Base-by-base conservation (phyloP, 228 moss, liverwort and hornwort species). In the Sphagnum fallax region DNA sequence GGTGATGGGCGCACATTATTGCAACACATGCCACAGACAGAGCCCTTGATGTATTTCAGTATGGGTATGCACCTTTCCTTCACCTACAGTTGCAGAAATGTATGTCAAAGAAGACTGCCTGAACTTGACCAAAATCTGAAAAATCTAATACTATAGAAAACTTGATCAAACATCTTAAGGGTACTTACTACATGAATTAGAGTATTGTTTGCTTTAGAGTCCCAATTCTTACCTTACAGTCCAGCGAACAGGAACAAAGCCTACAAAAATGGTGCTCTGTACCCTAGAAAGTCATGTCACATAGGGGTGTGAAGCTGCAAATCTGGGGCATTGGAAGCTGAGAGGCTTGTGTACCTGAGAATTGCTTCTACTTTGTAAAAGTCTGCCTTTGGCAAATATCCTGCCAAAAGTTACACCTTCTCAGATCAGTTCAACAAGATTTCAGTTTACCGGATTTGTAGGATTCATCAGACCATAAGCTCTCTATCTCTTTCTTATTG, bases 361-460 rank as follows among this genome's bases (percentile, higher is more conserved):
- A 95, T 53, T 60, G 92, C 92, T 77, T 95, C 95, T 47, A 95
- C 82, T 75, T 95, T 95, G 78, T 89, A 95, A 12, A 95, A 95
- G n/a, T 90, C 95, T 63, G 87, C 63, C 8, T 49, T 65, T 6
- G 88, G 90, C 11, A 80, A 64, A 63, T 88, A 91, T 0, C 64
- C 90, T 78, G 78, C 75, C 58, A 62, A 32, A 65, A 62, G 64
- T 49, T 57, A 68, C 55, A 55, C 12, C 55, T 8, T 55, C 55
- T 55, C 9, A 55, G 55, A 55, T 55, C 12, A 12, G 55, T 55
- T 55, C 55, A 55, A 55, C 32, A 32, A 3, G 32, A 32, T 32
- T 32, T 32, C 32, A 32, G 32, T 32, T 32, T 32, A 32, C 32
- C 2, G 32, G 32, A 32, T 32, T 32, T 32, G 2, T 32, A 32